Conservation (phyloP, 225 moss, liverwort and hornwort species). For the Asterella californica region DNA sequence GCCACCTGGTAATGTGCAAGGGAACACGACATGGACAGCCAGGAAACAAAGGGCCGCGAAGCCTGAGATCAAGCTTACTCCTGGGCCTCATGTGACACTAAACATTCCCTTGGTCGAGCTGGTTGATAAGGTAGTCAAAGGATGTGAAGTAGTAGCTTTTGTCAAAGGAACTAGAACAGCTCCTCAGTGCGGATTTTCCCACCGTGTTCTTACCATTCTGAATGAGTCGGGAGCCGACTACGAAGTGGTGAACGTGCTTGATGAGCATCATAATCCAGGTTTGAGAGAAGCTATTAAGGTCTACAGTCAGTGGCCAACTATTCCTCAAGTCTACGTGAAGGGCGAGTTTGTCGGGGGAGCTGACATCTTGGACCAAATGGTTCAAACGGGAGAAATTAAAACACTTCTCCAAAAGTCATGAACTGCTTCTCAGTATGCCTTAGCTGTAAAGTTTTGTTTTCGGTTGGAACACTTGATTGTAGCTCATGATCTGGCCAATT, state of each 20-base stretch:
- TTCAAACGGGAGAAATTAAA: conserved; percentile 75
- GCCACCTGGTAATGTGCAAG: conserved; percentile 76
- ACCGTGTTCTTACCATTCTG: conserved; percentile 78
- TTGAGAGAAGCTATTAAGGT: conserved; percentile 78
- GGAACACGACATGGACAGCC: conserved; percentile 83
- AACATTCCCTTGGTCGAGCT: conserved; percentile 65
- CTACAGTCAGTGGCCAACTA: conserved; percentile 94
- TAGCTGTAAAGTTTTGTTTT: background rate
- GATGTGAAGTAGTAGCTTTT: conserved; percentile 64
- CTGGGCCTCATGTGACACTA: conserved; percentile 76
- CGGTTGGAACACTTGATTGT: background rate
- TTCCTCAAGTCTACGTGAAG: conserved; percentile 94
- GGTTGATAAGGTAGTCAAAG: conserved; percentile 88
- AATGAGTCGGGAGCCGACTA: conserved; percentile 77
- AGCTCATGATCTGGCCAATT: background rate
- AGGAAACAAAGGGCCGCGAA: conserved; percentile 63
- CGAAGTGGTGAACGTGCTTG: conserved; percentile 89
- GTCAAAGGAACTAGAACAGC: conserved; percentile 90
- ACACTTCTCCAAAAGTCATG: conserved; percentile 44
- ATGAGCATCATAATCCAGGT: conserved; percentile 82
- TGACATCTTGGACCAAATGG: conserved; percentile 79
- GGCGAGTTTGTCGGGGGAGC: conserved; percentile 94
- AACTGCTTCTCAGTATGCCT: background rate
- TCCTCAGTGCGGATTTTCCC: conserved; percentile 94
- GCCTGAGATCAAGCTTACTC: conserved; percentile 79